Base-by-base conservation (phyloP, 441 rosid species). In the Manihot esculenta region DNA sequence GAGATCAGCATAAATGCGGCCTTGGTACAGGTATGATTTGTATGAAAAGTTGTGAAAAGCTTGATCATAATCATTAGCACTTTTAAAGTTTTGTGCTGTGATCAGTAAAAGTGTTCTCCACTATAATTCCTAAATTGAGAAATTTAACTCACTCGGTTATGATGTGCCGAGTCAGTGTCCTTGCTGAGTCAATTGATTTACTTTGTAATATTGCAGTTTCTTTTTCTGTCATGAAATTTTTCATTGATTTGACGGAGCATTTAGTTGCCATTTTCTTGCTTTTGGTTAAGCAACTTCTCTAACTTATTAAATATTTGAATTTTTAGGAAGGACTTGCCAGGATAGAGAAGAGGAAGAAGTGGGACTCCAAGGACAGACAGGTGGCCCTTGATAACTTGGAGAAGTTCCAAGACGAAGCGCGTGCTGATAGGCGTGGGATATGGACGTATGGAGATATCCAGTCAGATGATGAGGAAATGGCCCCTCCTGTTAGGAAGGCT, bases 401-500 rank as follows among this genome's bases (percentile, higher is more conserved):
- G 80, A 85, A 80, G 79, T 84, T 81, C 80, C 99, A 92, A 84
- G 90, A 85, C 1, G 89, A 91, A 77, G 99, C 99, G 48, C 85
- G 89, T 55, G 79, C 84, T 18, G 81, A 70, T 17, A 84, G 99
- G 83, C 78, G 78, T 0, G 92, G 95, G 60, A 93, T 95, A 70
- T 95, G 99, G 99, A 82, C 83, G 76, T 91, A 95, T 7, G 99
- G 99, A 55, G 99, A 95, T 79, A 75, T 92, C 21, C 79, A 93
- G 70, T 95, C 99, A 1, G 99, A 95, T 50, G 99, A 95, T 20
- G 99, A 95, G 86, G 99, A 92, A 57, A 65, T 69, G 23, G 82
- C 45, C 23, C 90, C 90, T 26, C 89, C 87, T 54, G 86, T 70
- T 49, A 84, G 84, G 71, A 89, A 89, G 79, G 71, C 82, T 15